phyloP scores from a whole-genome alignment of 768 basidiomycete genomes.

The Phylloporus arenicola region DNA sequence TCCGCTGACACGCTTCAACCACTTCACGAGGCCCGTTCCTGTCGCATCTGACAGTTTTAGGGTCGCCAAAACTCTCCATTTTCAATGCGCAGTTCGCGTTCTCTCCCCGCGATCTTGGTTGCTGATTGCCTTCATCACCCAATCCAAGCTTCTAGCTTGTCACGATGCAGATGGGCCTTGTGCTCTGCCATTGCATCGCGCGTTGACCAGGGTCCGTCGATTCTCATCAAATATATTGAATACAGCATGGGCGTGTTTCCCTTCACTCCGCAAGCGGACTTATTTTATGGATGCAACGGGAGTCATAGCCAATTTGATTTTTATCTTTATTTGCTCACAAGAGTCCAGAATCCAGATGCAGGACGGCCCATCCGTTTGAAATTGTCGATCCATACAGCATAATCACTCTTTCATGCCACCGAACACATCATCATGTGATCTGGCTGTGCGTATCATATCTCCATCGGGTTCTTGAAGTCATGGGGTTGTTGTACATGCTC shows the following conservation, averaged over 20 bases:
- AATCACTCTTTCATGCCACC: background rate
- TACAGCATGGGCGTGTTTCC: constrained; percentile 17
- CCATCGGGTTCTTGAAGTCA: constrained; percentile 15
- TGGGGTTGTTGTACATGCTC: constrained; percentile 14
- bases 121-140: background rate
- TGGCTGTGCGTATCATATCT: constrained; percentile 22
- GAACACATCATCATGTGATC: constrained; percentile 6
- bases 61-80: constrained; percentile 17
- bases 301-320: constrained; percentile 3
- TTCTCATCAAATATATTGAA: constrained; percentile 7
- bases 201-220: constrained; percentile 17
- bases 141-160: background rate
- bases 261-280: constrained; percentile 9
- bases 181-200: background rate
- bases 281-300: constrained; percentile 9
- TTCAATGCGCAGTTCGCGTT: background rate
- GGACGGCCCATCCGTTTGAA: constrained; percentile 9
- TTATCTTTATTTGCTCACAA: background rate
- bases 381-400: constrained; percentile 14
- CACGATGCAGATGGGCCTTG: constrained; percentile 6
- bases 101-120: background rate
- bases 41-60: constrained; percentile 30
- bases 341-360: background rate
- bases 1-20: constrained; percentile 13
- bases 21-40: constrained; percentile 18